Evolutionary conservation across 2,329 filamentous ascomycete genomes (phyloP), one percentile per base, ranked within the genome.

Genomic region (Nemania abortiva): DNA sequence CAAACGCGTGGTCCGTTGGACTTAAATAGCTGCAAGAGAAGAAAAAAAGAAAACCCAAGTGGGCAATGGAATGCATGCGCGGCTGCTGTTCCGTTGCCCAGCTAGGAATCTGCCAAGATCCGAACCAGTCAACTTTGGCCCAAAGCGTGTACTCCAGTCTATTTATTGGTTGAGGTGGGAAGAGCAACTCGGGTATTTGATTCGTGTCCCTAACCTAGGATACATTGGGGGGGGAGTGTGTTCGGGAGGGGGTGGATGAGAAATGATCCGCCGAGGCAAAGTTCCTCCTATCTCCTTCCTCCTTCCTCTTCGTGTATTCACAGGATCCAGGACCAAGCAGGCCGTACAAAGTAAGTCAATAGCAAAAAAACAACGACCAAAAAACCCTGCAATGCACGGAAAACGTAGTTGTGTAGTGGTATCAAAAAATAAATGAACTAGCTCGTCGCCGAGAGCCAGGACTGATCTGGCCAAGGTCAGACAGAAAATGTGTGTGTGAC

Each of bases 371-470:
- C 1, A 15, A 52, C 22, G 9, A 22, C n/a, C 6, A 49, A 20
- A 58, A 67, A 67, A 64, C 10, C 60, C 54, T 61, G 45, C 18
- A 61, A 70, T 67, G 68, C 65, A 55, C 49, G 31, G 37, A 20
- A 55, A 55, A 37, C 27, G 31, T 34, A 34, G 31, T 34, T 34
- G 31, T 52, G 15, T 31, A 47, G 53, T 70, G 69, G 69, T 70
- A 70, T 70, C 68, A 68, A 69, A 49, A 59, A 45, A 68, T 22
- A 65, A 62, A 62, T 10, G 4, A 10, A n/a, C 15, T 20, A 54
- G 57, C 50, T 62, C 54, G 39, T 63, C 22, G n/a, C 58, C 37
- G 42, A 37, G 42, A 52, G 39, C 39, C 52, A 52, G 52, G 52
- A 58, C 58, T 22, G 27, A 22, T 7, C n/a, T 6, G 7, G 22